Percentiles rank a stretch among this genome's conserved stretches.
Conservation (phyloP, 225 moss, liverwort and hornwort species). For the Physcomitrellopsis africana region DNA sequence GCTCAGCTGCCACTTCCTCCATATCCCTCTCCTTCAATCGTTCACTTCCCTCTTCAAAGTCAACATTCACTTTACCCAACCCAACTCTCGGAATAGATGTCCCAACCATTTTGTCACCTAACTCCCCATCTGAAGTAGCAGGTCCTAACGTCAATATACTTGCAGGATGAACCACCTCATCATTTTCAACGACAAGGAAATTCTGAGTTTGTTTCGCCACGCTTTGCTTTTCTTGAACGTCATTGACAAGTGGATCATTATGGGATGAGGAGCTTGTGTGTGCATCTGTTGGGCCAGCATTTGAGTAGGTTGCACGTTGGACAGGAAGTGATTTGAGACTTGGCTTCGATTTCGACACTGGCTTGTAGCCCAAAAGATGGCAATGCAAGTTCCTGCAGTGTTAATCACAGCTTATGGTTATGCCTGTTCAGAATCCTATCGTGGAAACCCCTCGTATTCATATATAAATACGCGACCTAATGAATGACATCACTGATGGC, state of each 20-base stretch:
- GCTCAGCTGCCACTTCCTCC: not conserved
- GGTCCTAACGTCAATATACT: slow-evolving; percentile 32
- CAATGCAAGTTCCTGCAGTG: slow-evolving; percentile 58
- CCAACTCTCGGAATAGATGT: not conserved
- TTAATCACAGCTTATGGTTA: slow-evolving; percentile 4
- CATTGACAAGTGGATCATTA: not conserved
- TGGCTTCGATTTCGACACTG: not conserved
- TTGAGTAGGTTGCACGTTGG: not conserved
- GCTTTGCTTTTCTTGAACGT: slow-evolving; percentile 13
- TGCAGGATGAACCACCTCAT: slow-evolving; percentile 19
- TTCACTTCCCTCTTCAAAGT: slow-evolving; percentile 1
- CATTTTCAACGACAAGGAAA: not conserved
- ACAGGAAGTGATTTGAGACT: slow-evolving; percentile 1
- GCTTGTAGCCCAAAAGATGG: slow-evolving; percentile 67
- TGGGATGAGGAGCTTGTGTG: slow-evolving; percentile 21
- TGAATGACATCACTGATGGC: not conserved
- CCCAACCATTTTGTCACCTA: slow-evolving; percentile 12
- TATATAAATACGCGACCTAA: not conserved
- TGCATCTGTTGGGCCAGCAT: not conserved
- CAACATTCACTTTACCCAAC: not conserved
- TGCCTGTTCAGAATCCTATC: not conserved
- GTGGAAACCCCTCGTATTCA: not conserved
- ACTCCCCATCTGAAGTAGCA: slow-evolving; percentile 31
- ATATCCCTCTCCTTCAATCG: not conserved
- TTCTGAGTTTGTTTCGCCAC: not conserved